phyloP scores from a whole-genome alignment of 176 grass and related monocot species.

The Otatea glauca region DNA sequence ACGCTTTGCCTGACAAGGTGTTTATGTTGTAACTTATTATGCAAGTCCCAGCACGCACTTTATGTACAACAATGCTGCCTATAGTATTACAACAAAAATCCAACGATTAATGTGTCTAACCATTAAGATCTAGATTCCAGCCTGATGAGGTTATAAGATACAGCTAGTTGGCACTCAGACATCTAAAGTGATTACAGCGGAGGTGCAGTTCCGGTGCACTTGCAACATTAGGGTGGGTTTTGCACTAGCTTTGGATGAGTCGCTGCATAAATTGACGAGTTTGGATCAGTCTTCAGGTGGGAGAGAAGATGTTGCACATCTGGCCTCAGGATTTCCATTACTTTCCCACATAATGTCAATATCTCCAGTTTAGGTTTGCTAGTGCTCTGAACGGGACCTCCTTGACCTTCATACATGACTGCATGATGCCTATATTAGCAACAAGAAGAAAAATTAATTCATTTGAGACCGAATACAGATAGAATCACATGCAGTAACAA shows the following conservation, averaged over 20 bases:
- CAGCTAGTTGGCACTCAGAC: background rate
- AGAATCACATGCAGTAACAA: slow-evolving; percentile 17
- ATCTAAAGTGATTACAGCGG: background rate
- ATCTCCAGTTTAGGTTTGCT: slow-evolving; percentile 96
- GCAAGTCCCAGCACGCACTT: background rate
- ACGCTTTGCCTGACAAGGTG: background rate
- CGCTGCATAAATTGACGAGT: slow-evolving; percentile 87
- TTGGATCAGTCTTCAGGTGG: slow-evolving; percentile 79
- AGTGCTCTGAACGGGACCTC: slow-evolving; percentile 84
- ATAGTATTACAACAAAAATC: background rate
- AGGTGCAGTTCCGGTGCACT: background rate
- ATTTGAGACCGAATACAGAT: background rate
- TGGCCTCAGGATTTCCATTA: slow-evolving; percentile 74
- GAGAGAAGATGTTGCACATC: slow-evolving; percentile 95
- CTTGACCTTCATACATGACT: slow-evolving; percentile 98
- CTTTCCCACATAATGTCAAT: slow-evolving; percentile 89
- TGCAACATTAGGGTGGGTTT: slow-evolving; percentile 50
- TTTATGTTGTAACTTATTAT: background rate
- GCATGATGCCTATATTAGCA: slow-evolving; percentile 76
- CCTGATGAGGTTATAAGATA: background rate
- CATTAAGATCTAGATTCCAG: background rate
- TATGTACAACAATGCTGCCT: slow-evolving; percentile 29
- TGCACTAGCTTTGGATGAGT: slow-evolving; percentile 93
- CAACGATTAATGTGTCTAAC: background rate
- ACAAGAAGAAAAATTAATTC: background rate